Evolutionary conservation across 306 rosid genomes (phyloP).

Genomic region (Astragalus glycyphyllos): DNA sequence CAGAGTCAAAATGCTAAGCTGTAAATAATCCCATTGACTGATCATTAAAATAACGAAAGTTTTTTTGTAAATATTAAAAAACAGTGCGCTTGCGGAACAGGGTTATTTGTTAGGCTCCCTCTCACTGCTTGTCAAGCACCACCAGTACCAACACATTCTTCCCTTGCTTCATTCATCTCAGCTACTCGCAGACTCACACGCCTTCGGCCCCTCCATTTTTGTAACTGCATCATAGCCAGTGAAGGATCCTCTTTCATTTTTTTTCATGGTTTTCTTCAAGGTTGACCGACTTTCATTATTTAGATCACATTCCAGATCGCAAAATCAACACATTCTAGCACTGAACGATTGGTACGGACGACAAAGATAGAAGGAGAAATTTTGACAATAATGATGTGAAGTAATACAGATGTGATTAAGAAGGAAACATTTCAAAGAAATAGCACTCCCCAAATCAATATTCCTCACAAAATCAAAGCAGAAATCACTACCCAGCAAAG

Average conservation of each 20-base stretch:
- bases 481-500: neutral
- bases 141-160: neutral
- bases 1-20: neutral
- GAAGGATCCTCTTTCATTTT: neutral
- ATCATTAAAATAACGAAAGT: neutral
- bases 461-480: neutral
- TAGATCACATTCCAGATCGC: neutral
- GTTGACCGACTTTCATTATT: neutral
- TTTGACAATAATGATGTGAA: conserved; percentile 1
- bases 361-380: neutral
- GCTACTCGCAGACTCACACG: neutral
- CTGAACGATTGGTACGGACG: neutral
- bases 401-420: neutral
- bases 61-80: neutral
- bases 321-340: neutral
- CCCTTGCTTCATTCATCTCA: neutral
- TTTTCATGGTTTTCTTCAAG: neutral
- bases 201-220: neutral
- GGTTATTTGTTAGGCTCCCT: neutral
- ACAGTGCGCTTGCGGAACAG: neutral
- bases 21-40: conserved; percentile 1
- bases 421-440: neutral
- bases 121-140: neutral
- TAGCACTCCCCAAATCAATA: neutral
- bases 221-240: neutral